Evolutionary conservation across 2,329 filamentous ascomycete species (phyloP).

Genomic region (Pyrenochaeta sp.): DNA sequence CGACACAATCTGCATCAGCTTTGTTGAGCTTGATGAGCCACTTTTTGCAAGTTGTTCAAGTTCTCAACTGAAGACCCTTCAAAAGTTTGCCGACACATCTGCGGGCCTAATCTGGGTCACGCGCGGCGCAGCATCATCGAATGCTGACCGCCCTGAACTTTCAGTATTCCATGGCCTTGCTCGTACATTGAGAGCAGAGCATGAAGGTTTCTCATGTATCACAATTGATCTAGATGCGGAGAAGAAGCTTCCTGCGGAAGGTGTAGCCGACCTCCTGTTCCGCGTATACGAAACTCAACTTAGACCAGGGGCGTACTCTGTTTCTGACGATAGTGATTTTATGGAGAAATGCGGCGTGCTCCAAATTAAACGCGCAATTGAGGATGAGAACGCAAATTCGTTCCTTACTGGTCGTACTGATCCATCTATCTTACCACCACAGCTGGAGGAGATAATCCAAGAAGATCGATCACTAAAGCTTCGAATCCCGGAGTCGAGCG

Average conservation of each 20-base stretch:
- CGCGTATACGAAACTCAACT: constrained; percentile 8
- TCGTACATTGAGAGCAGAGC: constrained; percentile 19
- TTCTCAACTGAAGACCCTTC: constrained; percentile 10
- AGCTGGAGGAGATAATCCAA: constrained; percentile 4
- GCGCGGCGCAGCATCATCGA: constrained; percentile 18
- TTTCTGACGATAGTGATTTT: constrained; percentile 12
- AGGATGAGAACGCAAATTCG: constrained; percentile 12
- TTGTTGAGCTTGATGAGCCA: constrained; percentile 20
- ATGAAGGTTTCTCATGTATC: constrained; percentile 18
- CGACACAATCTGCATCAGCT: constrained; percentile 15
- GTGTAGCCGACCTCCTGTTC: constrained; percentile 9
- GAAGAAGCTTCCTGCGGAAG: constrained; percentile 1
- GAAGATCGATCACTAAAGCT: constrained; percentile 6
- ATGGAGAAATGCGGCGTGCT: constrained; percentile 15
- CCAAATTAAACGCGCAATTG: constrained; percentile 15
- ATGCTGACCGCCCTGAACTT: constrained; percentile 18
- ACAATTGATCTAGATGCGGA: constrained; percentile 26
- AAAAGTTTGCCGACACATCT: constrained; percentile 15
- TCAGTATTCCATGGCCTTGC: constrained; percentile 19
- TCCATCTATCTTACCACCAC: constrained; percentile 4
- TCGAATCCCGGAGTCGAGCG: not conserved
- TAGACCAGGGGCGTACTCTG: not conserved
- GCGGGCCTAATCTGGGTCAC: constrained; percentile 30
- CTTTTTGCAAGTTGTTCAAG: constrained; percentile 7
- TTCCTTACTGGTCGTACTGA: constrained; percentile 14